phyloP scores from a whole-genome alignment of 2,329 filamentous ascomycete genomes.

The Paracorniculantispora psalliotae region DNA sequence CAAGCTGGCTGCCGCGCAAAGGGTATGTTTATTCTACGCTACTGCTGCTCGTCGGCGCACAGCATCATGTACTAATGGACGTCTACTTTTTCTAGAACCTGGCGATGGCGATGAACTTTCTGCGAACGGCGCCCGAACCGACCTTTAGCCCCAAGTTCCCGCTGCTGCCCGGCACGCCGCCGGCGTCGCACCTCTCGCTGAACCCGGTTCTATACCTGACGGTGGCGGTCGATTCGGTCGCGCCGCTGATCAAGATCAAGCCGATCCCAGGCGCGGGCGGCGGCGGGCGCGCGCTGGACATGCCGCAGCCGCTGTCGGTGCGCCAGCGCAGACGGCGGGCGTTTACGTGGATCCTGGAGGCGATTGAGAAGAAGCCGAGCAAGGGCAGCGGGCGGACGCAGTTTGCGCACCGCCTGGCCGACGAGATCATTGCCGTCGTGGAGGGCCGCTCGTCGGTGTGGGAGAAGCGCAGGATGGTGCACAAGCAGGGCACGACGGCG shows the following conservation, averaged over 20 bases:
- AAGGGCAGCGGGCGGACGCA: slow-evolving; percentile 65
- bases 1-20: slow-evolving; percentile 84
- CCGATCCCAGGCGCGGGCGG: slow-evolving; percentile 73
- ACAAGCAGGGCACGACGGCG: slow-evolving; percentile 74
- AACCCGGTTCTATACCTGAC: slow-evolving; percentile 88
- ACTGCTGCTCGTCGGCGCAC: not conserved
- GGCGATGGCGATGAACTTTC: slow-evolving; percentile 72
- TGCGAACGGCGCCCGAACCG: slow-evolving; percentile 80
- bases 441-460: slow-evolving; percentile 81
- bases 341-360: slow-evolving; percentile 83
- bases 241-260: slow-evolving; percentile 78
- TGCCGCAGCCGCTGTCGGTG: slow-evolving; percentile 71
- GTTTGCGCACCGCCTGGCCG: slow-evolving; percentile 73
- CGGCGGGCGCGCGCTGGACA: slow-evolving; percentile 77
- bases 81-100: slow-evolving; percentile 60
- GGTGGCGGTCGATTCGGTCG: slow-evolving; percentile 86
- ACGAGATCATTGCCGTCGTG: slow-evolving; percentile 81
- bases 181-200: slow-evolving; percentile 73
- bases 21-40: slow-evolving; percentile 48
- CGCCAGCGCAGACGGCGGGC: slow-evolving; percentile 74
- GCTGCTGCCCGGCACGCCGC: slow-evolving; percentile 71
- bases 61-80: not conserved
- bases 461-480: slow-evolving; percentile 72
- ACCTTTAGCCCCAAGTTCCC: slow-evolving; percentile 65
- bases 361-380: slow-evolving; percentile 72